Conservation (phyloP, 2,329 filamentous ascomycete genomes). For the Pseudogymnoascus sp. region DNA sequence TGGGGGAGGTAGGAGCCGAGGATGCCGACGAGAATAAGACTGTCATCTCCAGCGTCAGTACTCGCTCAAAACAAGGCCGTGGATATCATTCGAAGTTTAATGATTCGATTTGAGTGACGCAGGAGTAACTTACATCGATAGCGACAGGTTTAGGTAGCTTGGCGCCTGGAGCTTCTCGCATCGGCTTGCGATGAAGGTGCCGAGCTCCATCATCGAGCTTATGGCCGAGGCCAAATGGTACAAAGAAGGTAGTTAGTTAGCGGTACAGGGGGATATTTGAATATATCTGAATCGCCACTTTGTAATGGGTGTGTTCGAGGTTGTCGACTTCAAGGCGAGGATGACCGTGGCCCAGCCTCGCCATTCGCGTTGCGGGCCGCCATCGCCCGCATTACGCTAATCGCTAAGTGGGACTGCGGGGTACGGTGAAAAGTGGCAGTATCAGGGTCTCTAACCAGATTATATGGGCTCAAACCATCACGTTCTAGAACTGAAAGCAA, state of each 20-base stretch:
- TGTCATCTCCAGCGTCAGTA: slow-evolving; percentile 13
- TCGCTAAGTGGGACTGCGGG: background rate
- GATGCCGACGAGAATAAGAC: slow-evolving; percentile 75
- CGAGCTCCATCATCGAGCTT: slow-evolving; percentile 18
- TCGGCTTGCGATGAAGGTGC: slow-evolving; percentile 23
- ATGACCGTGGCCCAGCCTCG: background rate
- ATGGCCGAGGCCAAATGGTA: background rate
- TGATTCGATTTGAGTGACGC: background rate
- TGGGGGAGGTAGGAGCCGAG: slow-evolving; percentile 91
- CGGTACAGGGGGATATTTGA: background rate
- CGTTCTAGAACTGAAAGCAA: background rate
- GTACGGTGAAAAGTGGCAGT: slow-evolving; percentile 9
- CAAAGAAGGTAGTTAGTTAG: background rate
- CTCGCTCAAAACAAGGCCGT: background rate
- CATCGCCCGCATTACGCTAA: slow-evolving; percentile 1
- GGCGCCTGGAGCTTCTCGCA: slow-evolving; percentile 44
- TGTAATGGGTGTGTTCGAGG: background rate
- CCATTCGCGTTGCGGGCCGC: background rate
- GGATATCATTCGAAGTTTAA: background rate
- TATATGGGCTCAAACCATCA: background rate
- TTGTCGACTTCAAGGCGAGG: background rate
- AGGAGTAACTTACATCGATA: slow-evolving; percentile 40
- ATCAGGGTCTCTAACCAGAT: background rate
- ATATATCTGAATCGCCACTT: background rate
- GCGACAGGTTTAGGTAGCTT: slow-evolving; percentile 41